Conservation (phyloP, 768 basidiomycete species). For the Brasilioporus rufonigricans region DNA sequence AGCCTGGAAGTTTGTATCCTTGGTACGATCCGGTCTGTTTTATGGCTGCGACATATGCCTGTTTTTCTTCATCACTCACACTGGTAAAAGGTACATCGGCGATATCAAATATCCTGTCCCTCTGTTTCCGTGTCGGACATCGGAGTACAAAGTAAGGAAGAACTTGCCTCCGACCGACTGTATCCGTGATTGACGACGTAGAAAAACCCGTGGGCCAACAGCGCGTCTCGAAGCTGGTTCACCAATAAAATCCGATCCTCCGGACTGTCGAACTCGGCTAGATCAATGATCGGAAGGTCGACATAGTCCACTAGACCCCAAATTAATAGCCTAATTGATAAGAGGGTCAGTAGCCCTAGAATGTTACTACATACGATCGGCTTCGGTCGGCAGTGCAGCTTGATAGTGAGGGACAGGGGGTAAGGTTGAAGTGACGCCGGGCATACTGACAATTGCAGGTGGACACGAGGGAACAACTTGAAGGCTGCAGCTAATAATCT, state of each 20-base stretch:
- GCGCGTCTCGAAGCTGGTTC: slow-evolving; percentile 42
- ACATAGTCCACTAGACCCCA: slow-evolving; percentile 44
- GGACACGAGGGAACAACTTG: no score
- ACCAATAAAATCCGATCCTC: slow-evolving; percentile 41
- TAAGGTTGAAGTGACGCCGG: slow-evolving; percentile 16
- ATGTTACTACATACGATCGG: slow-evolving; percentile 31
- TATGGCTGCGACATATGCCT: slow-evolving; percentile 37
- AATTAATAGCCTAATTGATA: background rate
- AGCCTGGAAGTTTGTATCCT: slow-evolving; percentile 51
- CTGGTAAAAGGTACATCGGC: slow-evolving; percentile 44
- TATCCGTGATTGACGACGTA: slow-evolving; percentile 40
- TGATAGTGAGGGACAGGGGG: slow-evolving; percentile 39
- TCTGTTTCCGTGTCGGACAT: slow-evolving; percentile 38
- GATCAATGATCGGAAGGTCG: slow-evolving; percentile 51
- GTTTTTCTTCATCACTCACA: slow-evolving; percentile 44
- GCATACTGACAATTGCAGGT: background rate
- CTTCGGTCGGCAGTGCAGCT: slow-evolving; percentile 34
- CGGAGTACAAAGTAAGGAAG: background rate
- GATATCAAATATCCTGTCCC: slow-evolving; percentile 46
- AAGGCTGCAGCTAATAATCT: no score
- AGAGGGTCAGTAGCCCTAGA: background rate
- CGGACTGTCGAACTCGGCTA: slow-evolving; percentile 38
- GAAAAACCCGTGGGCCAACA: slow-evolving; percentile 44
- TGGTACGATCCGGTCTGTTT: slow-evolving; percentile 47
- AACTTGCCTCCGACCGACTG: slow-evolving; percentile 34